Percentiles rank a stretch among this genome's conserved stretches.
Evolutionary conservation across 371 early-diverging fungal species (phyloP).

Genomic region (Mucor circinelloides): DNA sequence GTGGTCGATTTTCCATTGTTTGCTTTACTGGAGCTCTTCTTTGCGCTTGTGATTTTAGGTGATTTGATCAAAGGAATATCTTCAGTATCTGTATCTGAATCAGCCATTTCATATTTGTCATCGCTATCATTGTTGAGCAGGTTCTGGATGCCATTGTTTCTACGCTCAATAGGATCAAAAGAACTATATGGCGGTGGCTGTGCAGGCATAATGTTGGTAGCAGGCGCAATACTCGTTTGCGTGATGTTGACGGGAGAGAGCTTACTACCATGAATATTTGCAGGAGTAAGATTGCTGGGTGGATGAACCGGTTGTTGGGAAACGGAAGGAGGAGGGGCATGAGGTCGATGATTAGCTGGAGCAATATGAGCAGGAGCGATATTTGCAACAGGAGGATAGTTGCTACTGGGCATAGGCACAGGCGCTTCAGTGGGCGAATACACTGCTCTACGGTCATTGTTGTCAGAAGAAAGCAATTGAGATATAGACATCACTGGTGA

Average conservation of each 20-base stretch:
- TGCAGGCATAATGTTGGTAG: background rate
- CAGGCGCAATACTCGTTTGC: background rate
- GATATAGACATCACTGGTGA: constrained; percentile 54
- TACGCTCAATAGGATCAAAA: constrained; percentile 13
- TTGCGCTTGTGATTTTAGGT: background rate
- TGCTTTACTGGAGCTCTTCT: background rate
- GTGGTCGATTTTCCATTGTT: background rate
- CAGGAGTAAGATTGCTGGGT: background rate
- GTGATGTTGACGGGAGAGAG: background rate
- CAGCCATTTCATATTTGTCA: constrained; percentile 36
- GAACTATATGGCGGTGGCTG: background rate
- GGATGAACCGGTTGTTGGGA: too few species aligned
- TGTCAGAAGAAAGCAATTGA: constrained; percentile 42
- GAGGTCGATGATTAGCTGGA: background rate
- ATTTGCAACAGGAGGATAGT: background rate
- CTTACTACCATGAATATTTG: background rate
- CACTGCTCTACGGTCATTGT: constrained; percentile 11
- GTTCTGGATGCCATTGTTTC: constrained; percentile 34
- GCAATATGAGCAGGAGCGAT: background rate
- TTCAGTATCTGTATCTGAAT: constrained; percentile 47
- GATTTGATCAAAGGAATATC: constrained; percentile 29
- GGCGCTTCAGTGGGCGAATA: constrained; percentile 7
- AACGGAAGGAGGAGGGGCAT: background rate
- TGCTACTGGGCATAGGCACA: background rate
- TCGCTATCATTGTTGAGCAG: constrained; percentile 36